These are phyloP conservation scores for Nicotiana paniculata DNA, from an alignment of 257 asterid genomes.

Conservation along the genomic window DNA sequence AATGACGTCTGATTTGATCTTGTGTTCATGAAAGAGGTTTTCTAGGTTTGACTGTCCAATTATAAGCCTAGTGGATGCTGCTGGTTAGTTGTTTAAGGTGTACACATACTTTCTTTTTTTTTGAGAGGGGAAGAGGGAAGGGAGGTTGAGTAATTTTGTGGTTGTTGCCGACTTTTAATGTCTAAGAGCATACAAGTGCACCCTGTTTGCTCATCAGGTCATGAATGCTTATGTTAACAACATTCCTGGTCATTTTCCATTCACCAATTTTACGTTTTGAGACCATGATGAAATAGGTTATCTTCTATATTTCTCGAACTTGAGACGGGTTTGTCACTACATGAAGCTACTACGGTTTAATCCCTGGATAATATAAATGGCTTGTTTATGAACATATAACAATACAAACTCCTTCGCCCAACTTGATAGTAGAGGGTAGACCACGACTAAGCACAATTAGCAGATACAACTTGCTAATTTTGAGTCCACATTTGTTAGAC, in stretches of 20 bases:
- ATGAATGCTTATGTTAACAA: neutral
- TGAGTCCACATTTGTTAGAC: neutral
- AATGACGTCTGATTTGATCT: neutral
- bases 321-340: neutral
- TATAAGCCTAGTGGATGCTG: neutral
- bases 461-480: neutral
- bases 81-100: neutral
- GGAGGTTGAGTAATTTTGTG: neutral
- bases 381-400: neutral
- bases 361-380: neutral
- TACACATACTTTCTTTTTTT: neutral
- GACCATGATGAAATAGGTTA: neutral
- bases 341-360: neutral
- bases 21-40: neutral
- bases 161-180: neutral
- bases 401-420: neutral
- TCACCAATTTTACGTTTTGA: neutral
- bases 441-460: neutral
- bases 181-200: neutral
- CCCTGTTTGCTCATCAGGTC: neutral
- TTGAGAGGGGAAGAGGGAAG: neutral
- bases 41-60: neutral
- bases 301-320: neutral
- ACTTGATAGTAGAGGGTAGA: neutral
- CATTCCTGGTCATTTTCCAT: neutral